Evolutionary conservation across 257 asterid genomes (phyloP).

Genomic region (Gardenia jasminoides): DNA sequence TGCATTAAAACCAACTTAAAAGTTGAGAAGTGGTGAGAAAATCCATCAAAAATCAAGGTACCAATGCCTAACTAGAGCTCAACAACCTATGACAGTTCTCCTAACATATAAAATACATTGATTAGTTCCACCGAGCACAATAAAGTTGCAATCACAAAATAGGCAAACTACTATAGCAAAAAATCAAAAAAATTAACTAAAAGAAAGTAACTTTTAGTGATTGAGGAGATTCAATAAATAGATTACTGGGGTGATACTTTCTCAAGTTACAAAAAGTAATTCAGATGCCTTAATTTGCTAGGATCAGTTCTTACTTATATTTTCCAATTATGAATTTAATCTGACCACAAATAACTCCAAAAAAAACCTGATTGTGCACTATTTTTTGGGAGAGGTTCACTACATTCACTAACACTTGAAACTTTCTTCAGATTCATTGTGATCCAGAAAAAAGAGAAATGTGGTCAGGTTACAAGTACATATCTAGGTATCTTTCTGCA

Average conservation of each 20-base stretch:
- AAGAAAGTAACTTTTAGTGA: not conserved
- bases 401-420: not conserved
- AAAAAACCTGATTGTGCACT: slow-evolving; percentile 2
- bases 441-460: not conserved
- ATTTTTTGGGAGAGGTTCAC: not conserved
- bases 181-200: not conserved
- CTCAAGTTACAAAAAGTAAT: not conserved
- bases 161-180: not conserved
- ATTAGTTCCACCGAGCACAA: not conserved
- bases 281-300: not conserved
- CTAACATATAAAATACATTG: not conserved
- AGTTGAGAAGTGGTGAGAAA: not conserved
- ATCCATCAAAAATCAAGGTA: not conserved
- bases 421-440: not conserved
- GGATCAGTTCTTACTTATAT: not conserved
- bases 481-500: not conserved
- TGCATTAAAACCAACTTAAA: not conserved
- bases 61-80: not conserved
- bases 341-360: not conserved
- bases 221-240: not conserved
- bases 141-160: not conserved
- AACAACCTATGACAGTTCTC: not conserved
- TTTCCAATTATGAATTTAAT: not conserved
- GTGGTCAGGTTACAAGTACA: not conserved
- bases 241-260: not conserved